Evolutionary conservation across 306 rosid species (phyloP).

Genomic region (Arachis hypogaea): DNA sequence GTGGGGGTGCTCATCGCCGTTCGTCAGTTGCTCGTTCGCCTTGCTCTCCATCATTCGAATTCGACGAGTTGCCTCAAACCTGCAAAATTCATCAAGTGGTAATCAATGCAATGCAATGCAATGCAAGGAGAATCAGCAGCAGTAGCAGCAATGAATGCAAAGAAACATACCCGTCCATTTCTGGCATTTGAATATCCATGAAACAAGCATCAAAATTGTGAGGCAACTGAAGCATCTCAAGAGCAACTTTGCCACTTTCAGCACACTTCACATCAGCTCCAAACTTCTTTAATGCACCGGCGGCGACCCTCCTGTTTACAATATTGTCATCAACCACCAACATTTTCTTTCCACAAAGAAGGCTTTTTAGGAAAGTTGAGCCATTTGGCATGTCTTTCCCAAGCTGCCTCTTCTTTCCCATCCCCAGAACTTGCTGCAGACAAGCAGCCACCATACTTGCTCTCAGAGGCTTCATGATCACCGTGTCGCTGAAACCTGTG

Average conservation of each 20-base stretch:
- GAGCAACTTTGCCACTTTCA: slow-evolving; percentile 89
- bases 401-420: slow-evolving; percentile 71
- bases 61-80: slow-evolving; percentile 82
- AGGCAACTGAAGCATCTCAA: slow-evolving; percentile 79
- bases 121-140: neutral
- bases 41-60: slow-evolving; percentile 76
- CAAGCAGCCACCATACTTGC: slow-evolving; percentile 99
- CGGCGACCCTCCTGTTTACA: slow-evolving; percentile 97
- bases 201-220: slow-evolving; percentile 93
- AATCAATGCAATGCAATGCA: too few relatives aligned
- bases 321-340: slow-evolving; percentile 91
- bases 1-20: slow-evolving; percentile 62
- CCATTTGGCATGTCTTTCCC: slow-evolving; percentile 67
- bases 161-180: slow-evolving; percentile 91
- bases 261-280: slow-evolving; percentile 88
- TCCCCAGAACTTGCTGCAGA: slow-evolving; percentile 91
- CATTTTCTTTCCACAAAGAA: slow-evolving; percentile 78
- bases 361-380: slow-evolving; percentile 63
- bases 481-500: slow-evolving; percentile 84
- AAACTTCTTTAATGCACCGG: slow-evolving; percentile 86
- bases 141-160: neutral
- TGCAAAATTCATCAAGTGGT: slow-evolving; percentile 33
- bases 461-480: slow-evolving; percentile 94
- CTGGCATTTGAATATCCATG: slow-evolving; percentile 99
- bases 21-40: slow-evolving; percentile 59